Evolutionary conservation across 176 grass and related monocot species (phyloP).

Genomic region (Phoenix dactylifera): DNA sequence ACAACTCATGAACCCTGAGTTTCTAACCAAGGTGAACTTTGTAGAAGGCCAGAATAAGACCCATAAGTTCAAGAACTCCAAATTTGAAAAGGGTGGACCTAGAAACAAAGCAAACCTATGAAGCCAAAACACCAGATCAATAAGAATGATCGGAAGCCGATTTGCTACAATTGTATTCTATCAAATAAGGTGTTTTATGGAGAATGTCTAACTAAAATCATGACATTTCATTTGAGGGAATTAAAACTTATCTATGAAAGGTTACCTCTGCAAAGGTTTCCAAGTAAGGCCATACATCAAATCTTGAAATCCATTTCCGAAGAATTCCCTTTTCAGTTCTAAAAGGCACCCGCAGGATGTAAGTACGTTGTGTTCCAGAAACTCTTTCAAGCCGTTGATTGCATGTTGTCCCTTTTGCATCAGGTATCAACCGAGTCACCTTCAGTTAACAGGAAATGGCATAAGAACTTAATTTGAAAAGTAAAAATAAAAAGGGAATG

Average conservation of each 20-base stretch:
- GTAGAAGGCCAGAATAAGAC: too few species aligned
- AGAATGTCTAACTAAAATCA: slow-evolving; percentile 4
- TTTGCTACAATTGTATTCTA: too few species aligned
- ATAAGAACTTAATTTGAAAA: slow-evolving; percentile 4
- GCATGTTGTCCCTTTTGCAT: slow-evolving; percentile 87
- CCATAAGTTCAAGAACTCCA: too few species aligned
- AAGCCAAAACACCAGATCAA: too few species aligned
- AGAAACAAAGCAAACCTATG: too few species aligned
- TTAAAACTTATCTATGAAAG: background rate
- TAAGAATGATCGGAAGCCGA: too few species aligned
- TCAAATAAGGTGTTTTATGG: background rate
- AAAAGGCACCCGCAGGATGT: slow-evolving; percentile 77
- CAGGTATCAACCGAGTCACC: slow-evolving; percentile 94
- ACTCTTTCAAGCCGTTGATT: slow-evolving; percentile 87
- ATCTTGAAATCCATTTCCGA: slow-evolving; percentile 91
- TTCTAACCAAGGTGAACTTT: too few species aligned
- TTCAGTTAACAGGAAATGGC: slow-evolving; percentile 10
- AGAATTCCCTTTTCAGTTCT: slow-evolving; percentile 69
- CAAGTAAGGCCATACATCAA: slow-evolving; percentile 94
- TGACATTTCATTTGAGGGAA: background rate
- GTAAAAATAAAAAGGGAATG: slow-evolving; percentile 3
- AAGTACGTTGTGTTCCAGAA: slow-evolving; percentile 67
- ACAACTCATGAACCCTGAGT: too few species aligned
- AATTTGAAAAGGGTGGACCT: too few species aligned
- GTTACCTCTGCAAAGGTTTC: slow-evolving; percentile 68